phyloP scores from a whole-genome alignment of 1,284 basidiomycete genomes.

The Erythrobasidium hasegawianum region DNA sequence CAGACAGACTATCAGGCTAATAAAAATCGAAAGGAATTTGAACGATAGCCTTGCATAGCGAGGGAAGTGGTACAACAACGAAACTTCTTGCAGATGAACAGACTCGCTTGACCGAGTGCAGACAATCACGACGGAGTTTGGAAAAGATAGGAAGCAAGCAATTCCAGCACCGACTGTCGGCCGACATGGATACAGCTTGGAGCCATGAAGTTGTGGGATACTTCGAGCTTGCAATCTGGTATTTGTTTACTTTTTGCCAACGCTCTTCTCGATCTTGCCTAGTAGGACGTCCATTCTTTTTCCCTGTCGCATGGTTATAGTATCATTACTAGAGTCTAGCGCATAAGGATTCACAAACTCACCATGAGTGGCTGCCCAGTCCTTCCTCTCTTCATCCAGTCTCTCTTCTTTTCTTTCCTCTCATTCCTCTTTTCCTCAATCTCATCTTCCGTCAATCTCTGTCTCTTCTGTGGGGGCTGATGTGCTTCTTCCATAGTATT shows the following conservation, averaged over 20 bases:
- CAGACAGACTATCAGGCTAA: too few species aligned
- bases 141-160: too few species aligned
- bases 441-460: constrained; percentile 20
- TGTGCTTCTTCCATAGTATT: background rate
- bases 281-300: constrained; percentile 24
- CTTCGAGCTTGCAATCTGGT: too few species aligned
- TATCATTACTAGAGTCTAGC: background rate
- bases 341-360: background rate
- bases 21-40: too few species aligned
- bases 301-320: constrained; percentile 8
- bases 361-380: constrained; percentile 27
- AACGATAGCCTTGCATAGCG: too few species aligned
- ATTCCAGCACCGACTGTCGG: too few species aligned
- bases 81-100: too few species aligned
- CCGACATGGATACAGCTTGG: too few species aligned
- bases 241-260: background rate
- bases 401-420: constrained; percentile 11
- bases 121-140: too few species aligned
- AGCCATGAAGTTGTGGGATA: too few species aligned
- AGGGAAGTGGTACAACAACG: too few species aligned
- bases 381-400: constrained; percentile 18
- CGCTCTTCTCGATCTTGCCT: constrained; percentile 27
- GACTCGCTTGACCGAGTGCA: too few species aligned
- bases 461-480: constrained; percentile 4
- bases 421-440: constrained; percentile 22